Evolutionary conservation across 2,329 filamentous ascomycete genomes (phyloP), one percentile per base, ranked within the genome.

Genomic region (Pseudogymnoascus sp.): DNA sequence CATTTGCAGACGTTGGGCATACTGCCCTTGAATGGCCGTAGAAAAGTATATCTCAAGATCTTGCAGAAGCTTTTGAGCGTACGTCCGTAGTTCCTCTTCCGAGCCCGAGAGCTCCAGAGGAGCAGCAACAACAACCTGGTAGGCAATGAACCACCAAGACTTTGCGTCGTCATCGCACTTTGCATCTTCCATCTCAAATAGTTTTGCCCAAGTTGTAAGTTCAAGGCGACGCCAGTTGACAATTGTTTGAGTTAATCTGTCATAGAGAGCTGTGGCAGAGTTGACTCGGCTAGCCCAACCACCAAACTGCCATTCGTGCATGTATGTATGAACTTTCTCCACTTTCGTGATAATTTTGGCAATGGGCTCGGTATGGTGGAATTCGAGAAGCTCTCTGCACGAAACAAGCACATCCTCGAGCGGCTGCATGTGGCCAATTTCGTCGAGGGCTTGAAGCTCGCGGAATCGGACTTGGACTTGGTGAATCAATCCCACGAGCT

Each of bases 101-200:
- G 81, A 79, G 62, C 84, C 79, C 0, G 82, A 77, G 63, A 93
- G 80, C 17, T 84, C 81, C 60, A 90, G 78, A 0, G 92, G 88
- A 2, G 86, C 87, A 65, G 86, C 87, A 67, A 99, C 82, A 41
- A 96, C 84, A 4, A 88, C 90, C 73, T 97, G 91, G 69, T 97
- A 99, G 0, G 93, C 92, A 63, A 97, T 82, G 68, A 97, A 99
- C 87, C 92, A 99, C 94, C 94, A 99, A 13, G 88, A 87, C 68
- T 86, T 87, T 2, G 93, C 92, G 69, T 91, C 87, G 58, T 90
- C 83, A 21, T 86, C 79, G 68, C 87, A 92, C 68, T 88, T 91
- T 60, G 84, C 80, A 37, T 85, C 81, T 73, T 99, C 94, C 72
- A 89, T 85, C 67, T 96, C 90, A 63, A 99, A 88, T 2, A 99